A percentile compares a stretch with the other conserved stretches of the same genome.
phyloP scores from a whole-genome alignment of 2,329 filamentous ascomycete genomes.

The Pseudocercospora vitis region DNA sequence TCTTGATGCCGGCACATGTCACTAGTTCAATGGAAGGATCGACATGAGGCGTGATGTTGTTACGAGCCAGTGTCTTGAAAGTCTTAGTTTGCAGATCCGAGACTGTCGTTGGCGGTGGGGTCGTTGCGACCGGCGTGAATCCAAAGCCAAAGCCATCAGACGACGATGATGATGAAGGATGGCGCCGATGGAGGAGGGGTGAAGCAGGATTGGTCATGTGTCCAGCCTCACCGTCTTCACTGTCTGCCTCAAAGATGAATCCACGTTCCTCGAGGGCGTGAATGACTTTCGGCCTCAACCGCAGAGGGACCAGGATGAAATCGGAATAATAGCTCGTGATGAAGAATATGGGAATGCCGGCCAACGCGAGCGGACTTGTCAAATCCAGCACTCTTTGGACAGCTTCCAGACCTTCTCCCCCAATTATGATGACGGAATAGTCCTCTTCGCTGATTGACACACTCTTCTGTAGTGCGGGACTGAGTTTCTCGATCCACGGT shows the following conservation, averaged over 20 bases:
- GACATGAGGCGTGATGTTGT: constrained; percentile 71
- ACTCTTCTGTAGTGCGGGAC: constrained; percentile 42
- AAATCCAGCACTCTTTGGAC: constrained; percentile 88
- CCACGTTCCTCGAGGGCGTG: constrained; percentile 74
- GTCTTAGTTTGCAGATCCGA: constrained; percentile 79
- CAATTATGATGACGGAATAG: constrained; percentile 86
- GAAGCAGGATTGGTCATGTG: constrained; percentile 49
- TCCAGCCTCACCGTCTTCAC: constrained; percentile 49
- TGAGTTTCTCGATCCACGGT: constrained; percentile 66
- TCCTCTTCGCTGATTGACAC: constrained; percentile 78
- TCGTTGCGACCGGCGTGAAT: constrained; percentile 47
- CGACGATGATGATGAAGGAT: constrained; percentile 47
- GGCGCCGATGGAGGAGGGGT: constrained; percentile 57
- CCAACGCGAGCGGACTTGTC: constrained; percentile 84
- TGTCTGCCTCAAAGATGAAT: constrained; percentile 75
- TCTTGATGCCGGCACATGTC: constrained; percentile 71
- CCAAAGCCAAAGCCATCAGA: constrained; percentile 41
- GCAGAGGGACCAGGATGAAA: constrained; percentile 86
- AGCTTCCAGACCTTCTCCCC: constrained; percentile 85
- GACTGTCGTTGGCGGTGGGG: constrained; percentile 74
- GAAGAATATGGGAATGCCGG: constrained; percentile 95
- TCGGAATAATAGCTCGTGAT: constrained; percentile 98
- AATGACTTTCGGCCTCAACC: constrained; percentile 71
- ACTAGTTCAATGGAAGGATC: constrained; percentile 69
- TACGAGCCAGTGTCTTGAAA: constrained; percentile 77